Base-by-base conservation (phyloP, 2,329 filamentous ascomycete species). In the Monilinia fructigena region DNA sequence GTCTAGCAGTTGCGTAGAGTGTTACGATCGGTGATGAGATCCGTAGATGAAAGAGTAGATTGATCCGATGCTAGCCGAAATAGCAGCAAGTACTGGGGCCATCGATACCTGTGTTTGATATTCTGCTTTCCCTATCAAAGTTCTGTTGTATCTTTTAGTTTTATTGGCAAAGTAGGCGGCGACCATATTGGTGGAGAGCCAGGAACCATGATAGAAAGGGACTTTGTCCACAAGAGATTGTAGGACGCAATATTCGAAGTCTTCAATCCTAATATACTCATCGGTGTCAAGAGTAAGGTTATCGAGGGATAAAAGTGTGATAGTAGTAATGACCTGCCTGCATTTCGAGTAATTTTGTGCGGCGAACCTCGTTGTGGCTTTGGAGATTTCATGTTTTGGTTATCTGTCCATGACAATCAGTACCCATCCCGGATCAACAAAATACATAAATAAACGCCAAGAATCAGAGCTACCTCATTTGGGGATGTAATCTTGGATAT, bases 21-120 rank as follows among this genome's bases (percentile, higher is more conserved):
- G 53, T 74, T 75, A n/a, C 76, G 71, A 63, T 76, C 73, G 14
- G 72, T 72, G 28, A 75, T 68, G n/a, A 77, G 60, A 45, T 71
- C 70, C 11, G 74, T 70, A 11, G 70, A 59, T 18, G 61, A 56
- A 56, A 76, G 69, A 20, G 68, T 55, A 59, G 73, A 74, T 31
- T 52, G 28, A 23, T 42, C n/a, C 42, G 31, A 20, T 74, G 48
- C 56, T 68, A 70, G 4, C 67, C 67, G 26, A 69, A 63, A 73
- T 58, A 4, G 75, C 71, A 31, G 67, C 69, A 38, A 76, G 73
- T 5, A 75, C 55, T 11, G 75, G 71, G 56, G 72, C 70, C 48
- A 75, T 72, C 3, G 72, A 69, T 52, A 67, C 74, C 16, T 74
- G 75, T 6, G 72, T 67, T 20, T 74, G 74, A n/a, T 66, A 65